Base-by-base conservation (phyloP, 495 filamentous ascomycete genomes). In the Friedmanniomyces endolithicus region DNA sequence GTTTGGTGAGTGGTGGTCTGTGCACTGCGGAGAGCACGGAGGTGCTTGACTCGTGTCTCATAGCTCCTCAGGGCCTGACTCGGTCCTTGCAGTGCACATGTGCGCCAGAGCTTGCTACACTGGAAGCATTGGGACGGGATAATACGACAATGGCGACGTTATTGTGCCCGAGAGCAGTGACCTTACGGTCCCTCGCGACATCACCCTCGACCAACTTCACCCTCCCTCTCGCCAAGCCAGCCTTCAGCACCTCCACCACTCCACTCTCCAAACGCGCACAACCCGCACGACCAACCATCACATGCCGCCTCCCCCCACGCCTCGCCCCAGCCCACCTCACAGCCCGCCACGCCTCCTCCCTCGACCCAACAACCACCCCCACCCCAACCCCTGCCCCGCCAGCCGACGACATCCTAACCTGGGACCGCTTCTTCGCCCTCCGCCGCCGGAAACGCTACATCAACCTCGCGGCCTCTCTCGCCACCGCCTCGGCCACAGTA, bases 381-480 rank as follows among this genome's bases (percentile, higher is more conserved):
- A 27, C 11, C 44, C 17, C 44, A 11, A 7, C 19, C 24, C 20
- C 47, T 34, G 25, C 24, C 17, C 12, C 47, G 53, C 27, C 27
- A 9, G 4, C 4, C 27, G 27, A 31, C 27, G 59, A 62, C 20
- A 23, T 62, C 25, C 80, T 95, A 19, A 81, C 88, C 70, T 98
- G 92, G 92, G 85, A 96, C 73, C 80, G 80, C 37, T 98, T 94
- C 79, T 90, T 98, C 77, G 76, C 76, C 59, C 83, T 97, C 47
- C 90, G 92, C 64, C 82, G 84, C 50, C 82, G 79, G 33, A 86
- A 90, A 20, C 85, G 92, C 14, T 78, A 85, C 48, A 85, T 87
- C 77, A 85, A 88, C 59, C 81, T 94, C 37, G 78, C 72, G 48
- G 84, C 85, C 37, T 88, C 85, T 9, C 68, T 94, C 52, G 63